Conservation (phyloP, 495 filamentous ascomycete genomes). For the Podospora anserina region DNA sequence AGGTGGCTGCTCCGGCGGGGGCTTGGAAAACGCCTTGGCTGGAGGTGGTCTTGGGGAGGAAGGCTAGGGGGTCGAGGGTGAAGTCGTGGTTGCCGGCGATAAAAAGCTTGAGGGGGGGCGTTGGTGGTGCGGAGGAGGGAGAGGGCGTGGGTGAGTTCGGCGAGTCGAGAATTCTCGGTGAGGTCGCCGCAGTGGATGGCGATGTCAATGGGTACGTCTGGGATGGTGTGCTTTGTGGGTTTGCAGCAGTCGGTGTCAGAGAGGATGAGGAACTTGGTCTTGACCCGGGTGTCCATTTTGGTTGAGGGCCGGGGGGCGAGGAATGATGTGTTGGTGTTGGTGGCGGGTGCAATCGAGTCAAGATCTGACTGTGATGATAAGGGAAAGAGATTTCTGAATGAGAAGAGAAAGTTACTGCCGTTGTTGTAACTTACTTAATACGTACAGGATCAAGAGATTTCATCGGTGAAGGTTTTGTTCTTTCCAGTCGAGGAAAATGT, state of each 20-base stretch:
- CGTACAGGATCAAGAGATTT: too few relatives aligned
- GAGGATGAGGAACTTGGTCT: conserved; percentile 54
- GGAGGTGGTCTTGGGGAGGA: not conserved
- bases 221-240: conserved; percentile 19
- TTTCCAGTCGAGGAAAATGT: too few relatives aligned
- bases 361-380: too few relatives aligned
- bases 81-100: conserved; percentile 83
- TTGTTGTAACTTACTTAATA: too few relatives aligned
- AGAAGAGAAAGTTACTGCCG: too few relatives aligned
- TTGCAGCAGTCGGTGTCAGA: conserved; percentile 56
- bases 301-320: not conserved
- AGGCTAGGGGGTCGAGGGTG: conserved; percentile 55
- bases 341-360: too few relatives aligned
- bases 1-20: conserved; percentile 19
- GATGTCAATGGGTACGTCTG: conserved; percentile 46
- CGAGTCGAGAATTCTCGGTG: conserved; percentile 57
- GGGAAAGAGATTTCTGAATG: too few relatives aligned
- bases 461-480: too few relatives aligned
- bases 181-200: conserved; percentile 73
- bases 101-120: conserved; percentile 69
- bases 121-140: conserved; percentile 52
- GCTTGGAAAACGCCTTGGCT: not conserved
- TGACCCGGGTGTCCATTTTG: not conserved
- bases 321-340: too few relatives aligned
- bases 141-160: conserved; percentile 53